Evolutionary conservation across 106 monocot genomes (phyloP), one percentile per base, ranked within the genome.

Genomic region (Dendrobium officinale): DNA sequence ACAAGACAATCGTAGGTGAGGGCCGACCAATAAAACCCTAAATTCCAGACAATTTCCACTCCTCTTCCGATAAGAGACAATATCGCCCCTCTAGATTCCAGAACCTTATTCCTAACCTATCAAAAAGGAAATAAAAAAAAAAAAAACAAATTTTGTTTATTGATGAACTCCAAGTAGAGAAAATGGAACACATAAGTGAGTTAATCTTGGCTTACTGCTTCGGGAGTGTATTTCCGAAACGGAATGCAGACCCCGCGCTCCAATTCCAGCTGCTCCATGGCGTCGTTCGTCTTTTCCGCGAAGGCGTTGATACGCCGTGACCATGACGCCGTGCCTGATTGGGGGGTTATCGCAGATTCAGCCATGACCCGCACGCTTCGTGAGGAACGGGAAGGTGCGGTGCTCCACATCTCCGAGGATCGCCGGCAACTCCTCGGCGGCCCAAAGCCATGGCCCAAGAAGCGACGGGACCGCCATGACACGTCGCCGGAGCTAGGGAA

Each of bases 171-270:
- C 17, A 76, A 55, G 37, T 41, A 73, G 59, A 61, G 26, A 18
- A 22, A 58, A 72, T 3, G 67, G 26, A 26, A 66, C 5, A 24
- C 9, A 3, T 19, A 33, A 22, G 55, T 33, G 20, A 79, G n/a
- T 70, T 74, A 44, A 37, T 40, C 44, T 67, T 24, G 5, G 55
- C 81, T 43, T 83, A 95, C 98, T 55, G 85, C 80, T 40, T 93
- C 87, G 4, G 98, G 95, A 10, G 84, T 88, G 85, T 99, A 99
- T 67, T 95, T 99, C 76, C 92, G 88, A 84, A 93, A 99, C 58
- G 95, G 98, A 29, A 95, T 82, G 76, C 98, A 99, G 42, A 95
- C 98, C 5, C 98, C 98, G 1, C 98, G 98, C 88, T 99, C 98
- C 79, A 99, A 90, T 73, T 99, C 98, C 15, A 99, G 93, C 86